Base-by-base conservation (phyloP, 306 rosid genomes). In the Chamaecrista fasciculata region DNA sequence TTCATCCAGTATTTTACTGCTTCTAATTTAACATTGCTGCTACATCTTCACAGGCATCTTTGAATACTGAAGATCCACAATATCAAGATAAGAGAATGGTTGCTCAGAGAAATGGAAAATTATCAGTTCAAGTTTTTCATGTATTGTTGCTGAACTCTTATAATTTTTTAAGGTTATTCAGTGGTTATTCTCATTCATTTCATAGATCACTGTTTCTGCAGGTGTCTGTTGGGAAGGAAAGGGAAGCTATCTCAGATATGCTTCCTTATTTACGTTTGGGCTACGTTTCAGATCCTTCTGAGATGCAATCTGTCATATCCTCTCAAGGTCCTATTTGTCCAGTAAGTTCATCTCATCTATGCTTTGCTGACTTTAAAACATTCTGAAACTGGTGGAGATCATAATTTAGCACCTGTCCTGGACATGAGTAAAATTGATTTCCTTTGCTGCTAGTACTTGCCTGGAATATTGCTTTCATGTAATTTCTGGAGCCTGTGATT, bases 291-390 rank as follows among this genome's bases (percentile, higher is more conserved):
- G 97, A 94, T 90, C 92, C 97, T 78, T 88, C 96, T 34, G 97
- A 88, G 73, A 88, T 94, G 97, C 85, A 88, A 23, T 91, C 96
- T 72, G 99, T 94, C 46, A 81, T 91, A 73, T 94, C 99, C 72
- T 94, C 99, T 69, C 97, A 82, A 78, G 99, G 99, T 73, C 99
- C 99, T 70, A 47, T 94, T 81, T 94, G 99, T 77, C 91, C 88
- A 0, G 99, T 94, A 86, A 86, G 99, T 81, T 70, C 34, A 49
- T 70, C 57, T 39, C 58, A 23, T 59, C 26, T 24, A 61, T 73
- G 77, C 21, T 23, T 70, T 15, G 31, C 46, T 43, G 46, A 63
- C 76, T 52, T 24, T 62, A 58, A 65, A 68, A 56, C 56, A 39
- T 71, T 63, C 42, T 60, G 15, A 72, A 79, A 46, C 63, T 66